Evolutionary conservation across 768 basidiomycete genomes (phyloP), one percentile per base, ranked within the genome.

Genomic region (Suillus paluster): DNA sequence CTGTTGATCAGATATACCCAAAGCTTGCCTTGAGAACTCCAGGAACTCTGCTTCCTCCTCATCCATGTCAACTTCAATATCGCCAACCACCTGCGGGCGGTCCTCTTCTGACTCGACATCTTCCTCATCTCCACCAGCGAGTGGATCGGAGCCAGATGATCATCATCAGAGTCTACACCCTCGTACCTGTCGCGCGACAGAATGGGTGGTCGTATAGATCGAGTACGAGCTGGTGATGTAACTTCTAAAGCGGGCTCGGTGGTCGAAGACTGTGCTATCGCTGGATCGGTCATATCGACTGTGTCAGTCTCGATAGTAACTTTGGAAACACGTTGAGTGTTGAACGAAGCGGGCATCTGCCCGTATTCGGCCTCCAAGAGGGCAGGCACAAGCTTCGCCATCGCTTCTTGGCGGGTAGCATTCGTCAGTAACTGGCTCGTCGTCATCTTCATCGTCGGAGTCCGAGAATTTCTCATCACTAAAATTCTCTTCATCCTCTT

Each of bases 11-110:
- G 82, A 85, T 64, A 99, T 91, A 1, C 97, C 97, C 39, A 99
- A 78, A 5, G 92, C 86, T 68, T 98, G 93, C 50, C 94, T 86
- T 14, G 97, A 92, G 75, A 99, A 99, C 76, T 94, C 91, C 34
- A 99, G 77, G 66, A 99, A 99, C 67, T 97, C 97, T 67, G 92
- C 94, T 75, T 94, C 86, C 75, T 99, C 97, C 67, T 93, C 90
- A 1, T 81, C 86, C 94, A 99, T 97, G 66, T 97, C 90, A 38
- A 95, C 83, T 68, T 95, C 95, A 4, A 94, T 77, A 23, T 95
- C 91, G 17, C 89, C 92, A 2, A 92, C 87, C 4, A 96, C 83
- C 67, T 91, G 88, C 0, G 94, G 94, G n/a, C 79, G 79, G 54
- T 95, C 94, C 59, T 94, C 91, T 45, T 92, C 94, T 5, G 83